Percentiles rank a stretch among this genome's conserved stretches.
These are phyloP conservation scores for Pelargonium cotyledonis DNA, from an alignment of 441 rosid genomes.

Conservation along the genomic window DNA sequence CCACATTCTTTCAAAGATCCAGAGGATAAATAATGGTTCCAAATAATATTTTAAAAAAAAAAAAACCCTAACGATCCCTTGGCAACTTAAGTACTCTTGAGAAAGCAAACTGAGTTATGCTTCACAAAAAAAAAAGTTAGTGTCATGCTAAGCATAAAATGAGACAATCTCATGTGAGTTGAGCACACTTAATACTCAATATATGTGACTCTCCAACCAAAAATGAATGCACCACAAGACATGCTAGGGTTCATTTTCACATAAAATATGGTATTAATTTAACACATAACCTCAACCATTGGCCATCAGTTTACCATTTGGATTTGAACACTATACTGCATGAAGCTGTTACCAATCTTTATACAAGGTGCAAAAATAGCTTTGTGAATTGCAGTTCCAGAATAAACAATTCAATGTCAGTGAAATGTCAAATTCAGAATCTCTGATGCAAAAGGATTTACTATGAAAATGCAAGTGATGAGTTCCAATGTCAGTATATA, in stretches of 20 bases:
- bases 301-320: not conserved
- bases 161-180: not conserved
- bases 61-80: no score
- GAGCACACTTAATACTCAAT: not conserved
- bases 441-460: conserved; percentile 31
- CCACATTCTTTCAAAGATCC: no score
- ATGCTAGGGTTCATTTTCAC: not conserved
- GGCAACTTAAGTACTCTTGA: no score
- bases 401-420: conserved; percentile 8
- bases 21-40: no score
- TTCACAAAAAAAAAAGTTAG: not conserved
- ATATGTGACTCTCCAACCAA: not conserved
- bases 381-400: not conserved
- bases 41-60: no score
- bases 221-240: not conserved
- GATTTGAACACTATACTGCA: not conserved
- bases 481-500: not conserved
- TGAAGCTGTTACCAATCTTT: not conserved
- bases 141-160: not conserved
- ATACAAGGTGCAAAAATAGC: not conserved
- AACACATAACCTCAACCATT: not conserved
- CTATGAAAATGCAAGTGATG: conserved; percentile 19
- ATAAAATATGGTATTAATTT: not conserved
- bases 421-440: conserved; percentile 64
- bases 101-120: no score